Evolutionary conservation across 805 yeast species (phyloP), one percentile per base, ranked within the genome.

Genomic region (Torulaspora franciscae): DNA sequence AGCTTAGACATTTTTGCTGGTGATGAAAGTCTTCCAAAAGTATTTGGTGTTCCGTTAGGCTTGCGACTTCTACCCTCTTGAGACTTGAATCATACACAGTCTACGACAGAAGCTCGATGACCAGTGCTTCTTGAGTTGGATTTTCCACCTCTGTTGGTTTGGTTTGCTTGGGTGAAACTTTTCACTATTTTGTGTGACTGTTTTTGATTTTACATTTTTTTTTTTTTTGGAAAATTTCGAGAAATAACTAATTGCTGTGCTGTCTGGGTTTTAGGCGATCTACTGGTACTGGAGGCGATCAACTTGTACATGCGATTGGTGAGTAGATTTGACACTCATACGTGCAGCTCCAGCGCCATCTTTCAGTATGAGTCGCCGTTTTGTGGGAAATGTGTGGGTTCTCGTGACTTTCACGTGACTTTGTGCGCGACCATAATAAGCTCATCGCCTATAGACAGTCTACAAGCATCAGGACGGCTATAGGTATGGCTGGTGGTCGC

Each of bases 1-100:
- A 93, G 79, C 79, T 93, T 93, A 64, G 95, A 85, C 91, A 85
- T 84, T 58, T 62, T 71, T 58, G 32, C 34, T 24, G 40, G 32
- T 43, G 36, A 19, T 44, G 35, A 40, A 47, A 56, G 90, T 84
- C 93, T 85, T 87, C 93, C 95, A 84, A 80, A 68, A 61, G 71
- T 73, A 71, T 62, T 72, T 73, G 77, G 76, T 72, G 70, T 67
- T 69, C 76, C 77, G 67, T 55, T 45, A 71, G 76, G 73, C 71
- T 67, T 73, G 65, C 77, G 77, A 73, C 75, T 62, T 41, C 28
- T 42, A 38, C 37, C 37, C 26, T 32, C 24, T 32, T 23, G 27
- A 24, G 5, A n/a, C 13, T 4, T 17, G 23, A 10, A 7, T 6
- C 13, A 7, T 14, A 14, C 33, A 14, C 6, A 11, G 10, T 14